Percentiles rank a stretch among this genome's conserved stretches.
Conservation (phyloP, 1,284 basidiomycete species). For the Tilletia horrida region DNA sequence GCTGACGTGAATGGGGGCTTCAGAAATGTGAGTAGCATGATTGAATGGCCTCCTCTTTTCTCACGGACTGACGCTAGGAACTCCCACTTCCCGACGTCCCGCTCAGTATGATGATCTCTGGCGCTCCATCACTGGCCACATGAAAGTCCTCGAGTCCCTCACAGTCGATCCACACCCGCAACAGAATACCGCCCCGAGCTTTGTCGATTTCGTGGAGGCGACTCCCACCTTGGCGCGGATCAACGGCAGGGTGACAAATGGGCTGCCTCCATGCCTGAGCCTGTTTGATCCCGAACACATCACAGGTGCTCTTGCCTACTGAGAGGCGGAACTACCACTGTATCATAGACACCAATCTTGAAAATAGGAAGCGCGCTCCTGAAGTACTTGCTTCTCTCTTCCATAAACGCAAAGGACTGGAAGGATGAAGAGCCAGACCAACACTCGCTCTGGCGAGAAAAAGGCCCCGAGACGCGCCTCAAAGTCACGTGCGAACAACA, state of each 20-base stretch:
- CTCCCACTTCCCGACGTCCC: not conserved
- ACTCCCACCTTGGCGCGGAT: constrained; percentile 2
- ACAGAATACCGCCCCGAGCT: constrained; percentile 34
- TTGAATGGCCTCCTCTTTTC: not conserved
- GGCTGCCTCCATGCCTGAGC: constrained; percentile 12
- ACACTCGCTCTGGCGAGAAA: no score
- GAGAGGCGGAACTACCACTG: no score
- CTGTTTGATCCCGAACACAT: constrained; percentile 8
- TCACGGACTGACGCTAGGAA: not conserved
- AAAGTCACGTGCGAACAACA: no score
- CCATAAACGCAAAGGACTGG: no score
- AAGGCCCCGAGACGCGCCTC: not conserved
- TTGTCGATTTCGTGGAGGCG: constrained; percentile 24
- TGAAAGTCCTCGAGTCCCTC: constrained; percentile 19
- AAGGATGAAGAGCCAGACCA: no score
- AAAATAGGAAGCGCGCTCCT: no score
- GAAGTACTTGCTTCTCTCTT: no score
- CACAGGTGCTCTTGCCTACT: constrained; percentile 8
- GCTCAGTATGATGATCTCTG: constrained; percentile 28
- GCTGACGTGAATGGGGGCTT: constrained; percentile 31
- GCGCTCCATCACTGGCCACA: constrained; percentile 17
- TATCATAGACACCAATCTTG: no score
- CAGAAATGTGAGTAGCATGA: constrained; percentile 4
- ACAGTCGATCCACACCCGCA: constrained; percentile 30
- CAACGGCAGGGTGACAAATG: constrained; percentile 3